Conservation (phyloP, 208 protist genomes). For the Trichomonas tenax region DNA sequence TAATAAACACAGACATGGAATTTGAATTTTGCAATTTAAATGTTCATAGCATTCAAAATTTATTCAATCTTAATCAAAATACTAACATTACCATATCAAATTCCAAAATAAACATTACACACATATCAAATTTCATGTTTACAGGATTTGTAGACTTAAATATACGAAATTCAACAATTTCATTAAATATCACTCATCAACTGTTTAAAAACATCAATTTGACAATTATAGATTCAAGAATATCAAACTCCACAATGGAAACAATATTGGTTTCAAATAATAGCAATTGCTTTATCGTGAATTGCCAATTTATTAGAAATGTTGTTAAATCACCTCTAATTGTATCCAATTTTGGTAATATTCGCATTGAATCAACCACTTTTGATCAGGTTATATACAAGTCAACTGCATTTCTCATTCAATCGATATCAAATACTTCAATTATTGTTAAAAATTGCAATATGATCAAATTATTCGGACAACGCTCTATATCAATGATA, state of each 20-base stretch:
- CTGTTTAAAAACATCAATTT: not conserved
- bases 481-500: not conserved
- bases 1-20: not conserved
- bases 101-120: not conserved
- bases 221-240: not conserved
- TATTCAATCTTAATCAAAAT: not conserved
- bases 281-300: not conserved
- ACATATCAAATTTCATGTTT: not conserved
- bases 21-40: not conserved
- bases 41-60: not conserved
- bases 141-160: not conserved
- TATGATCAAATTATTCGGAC: not conserved
- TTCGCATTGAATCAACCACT: not conserved
- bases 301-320: not conserved
- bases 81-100: not conserved
- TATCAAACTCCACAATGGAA: not conserved
- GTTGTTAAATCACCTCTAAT: not conserved
- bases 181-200: not conserved
- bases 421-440: not conserved
- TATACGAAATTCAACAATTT: not conserved
- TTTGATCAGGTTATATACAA: not conserved
- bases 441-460: not conserved
- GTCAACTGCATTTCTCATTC: not conserved
- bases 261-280: not conserved
- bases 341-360: not conserved